Conservation (phyloP, 2,329 filamentous ascomycete species). For the Ramularia endophylla region DNA sequence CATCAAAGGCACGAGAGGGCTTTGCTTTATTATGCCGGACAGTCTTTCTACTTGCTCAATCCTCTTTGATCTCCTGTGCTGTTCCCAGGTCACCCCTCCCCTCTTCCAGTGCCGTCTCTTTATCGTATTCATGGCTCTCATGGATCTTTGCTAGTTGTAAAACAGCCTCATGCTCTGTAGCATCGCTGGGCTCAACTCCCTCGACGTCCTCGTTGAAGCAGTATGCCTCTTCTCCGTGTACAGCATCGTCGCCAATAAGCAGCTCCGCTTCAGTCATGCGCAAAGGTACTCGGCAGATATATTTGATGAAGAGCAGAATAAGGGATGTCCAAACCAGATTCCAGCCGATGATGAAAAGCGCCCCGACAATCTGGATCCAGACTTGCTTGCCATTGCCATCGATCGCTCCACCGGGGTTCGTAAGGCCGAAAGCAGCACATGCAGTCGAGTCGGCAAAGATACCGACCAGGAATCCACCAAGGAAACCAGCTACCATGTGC, state of each 20-base stretch:
- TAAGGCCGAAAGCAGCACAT: constrained; percentile 41
- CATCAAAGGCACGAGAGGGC: too few species aligned
- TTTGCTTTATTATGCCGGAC: too few species aligned
- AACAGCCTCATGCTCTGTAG: constrained; percentile 4
- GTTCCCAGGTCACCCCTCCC: too few species aligned
- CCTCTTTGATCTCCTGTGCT: too few species aligned
- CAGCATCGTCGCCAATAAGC: constrained; percentile 42
- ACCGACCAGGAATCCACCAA: constrained; percentile 43
- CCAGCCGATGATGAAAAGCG: constrained; percentile 46
- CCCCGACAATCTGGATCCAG: constrained; percentile 46
- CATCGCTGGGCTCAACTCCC: constrained; percentile 12
- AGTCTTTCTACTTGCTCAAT: too few species aligned
- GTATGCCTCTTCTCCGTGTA: constrained; percentile 45
- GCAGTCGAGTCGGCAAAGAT: constrained; percentile 45
- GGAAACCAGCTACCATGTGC: constrained; percentile 42
- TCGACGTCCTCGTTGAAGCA: constrained; percentile 22
- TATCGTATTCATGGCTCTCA: constrained; percentile 5
- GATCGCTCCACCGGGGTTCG: constrained; percentile 44
- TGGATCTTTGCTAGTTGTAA: constrained; percentile 9
- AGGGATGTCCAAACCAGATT: constrained; percentile 47
- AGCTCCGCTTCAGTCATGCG: constrained; percentile 44
- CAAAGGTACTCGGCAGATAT: constrained; percentile 43
- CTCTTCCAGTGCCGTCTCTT: neutral
- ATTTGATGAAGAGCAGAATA: constrained; percentile 48
- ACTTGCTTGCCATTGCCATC: constrained; percentile 48